Evolutionary conservation across 2,329 filamentous ascomycete species (phyloP).

Genomic region (Escovopsis sp.): DNA sequence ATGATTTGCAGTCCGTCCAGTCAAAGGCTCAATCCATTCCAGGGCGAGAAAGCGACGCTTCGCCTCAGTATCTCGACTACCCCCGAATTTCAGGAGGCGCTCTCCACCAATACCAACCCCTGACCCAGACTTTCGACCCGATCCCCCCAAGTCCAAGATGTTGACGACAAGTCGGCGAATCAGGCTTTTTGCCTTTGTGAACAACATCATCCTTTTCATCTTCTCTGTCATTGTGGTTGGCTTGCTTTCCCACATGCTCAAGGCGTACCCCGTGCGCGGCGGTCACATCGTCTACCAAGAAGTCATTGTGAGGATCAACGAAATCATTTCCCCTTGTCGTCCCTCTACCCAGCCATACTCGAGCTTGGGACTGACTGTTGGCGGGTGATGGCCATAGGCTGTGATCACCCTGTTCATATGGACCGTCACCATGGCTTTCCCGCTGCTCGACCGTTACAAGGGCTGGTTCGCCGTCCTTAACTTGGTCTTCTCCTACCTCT

Average conservation of each 20-base stretch:
- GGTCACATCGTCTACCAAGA: slow-evolving; percentile 11
- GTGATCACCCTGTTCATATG: slow-evolving; percentile 10
- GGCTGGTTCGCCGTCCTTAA: slow-evolving; percentile 10
- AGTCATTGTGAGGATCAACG: slow-evolving; percentile 11
- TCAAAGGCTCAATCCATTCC: too few relatives aligned
- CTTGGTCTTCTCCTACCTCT: slow-evolving; percentile 12
- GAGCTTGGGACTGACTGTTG: not conserved
- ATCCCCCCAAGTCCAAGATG: too few relatives aligned
- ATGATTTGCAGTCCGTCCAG: too few relatives aligned
- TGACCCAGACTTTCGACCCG: too few relatives aligned
- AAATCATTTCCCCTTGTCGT: not conserved
- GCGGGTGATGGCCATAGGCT: slow-evolving; percentile 5
- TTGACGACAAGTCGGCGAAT: too few relatives aligned
- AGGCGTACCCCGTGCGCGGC: slow-evolving; percentile 5
- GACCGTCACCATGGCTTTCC: slow-evolving; percentile 7
- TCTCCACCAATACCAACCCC: too few relatives aligned
- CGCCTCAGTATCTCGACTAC: too few relatives aligned
- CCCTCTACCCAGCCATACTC: not conserved
- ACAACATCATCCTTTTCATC: slow-evolving; percentile 10
- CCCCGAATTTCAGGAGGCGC: too few relatives aligned
- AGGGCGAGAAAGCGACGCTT: too few relatives aligned
- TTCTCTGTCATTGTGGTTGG: slow-evolving; percentile 11
- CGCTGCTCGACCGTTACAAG: slow-evolving; percentile 8
- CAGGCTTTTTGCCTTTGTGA: slow-evolving; percentile 1
- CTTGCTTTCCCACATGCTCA: slow-evolving; percentile 10